These are phyloP conservation scores for Nematodospora valgi DNA, from an alignment of 805 yeast species.

Conservation along the genomic window DNA sequence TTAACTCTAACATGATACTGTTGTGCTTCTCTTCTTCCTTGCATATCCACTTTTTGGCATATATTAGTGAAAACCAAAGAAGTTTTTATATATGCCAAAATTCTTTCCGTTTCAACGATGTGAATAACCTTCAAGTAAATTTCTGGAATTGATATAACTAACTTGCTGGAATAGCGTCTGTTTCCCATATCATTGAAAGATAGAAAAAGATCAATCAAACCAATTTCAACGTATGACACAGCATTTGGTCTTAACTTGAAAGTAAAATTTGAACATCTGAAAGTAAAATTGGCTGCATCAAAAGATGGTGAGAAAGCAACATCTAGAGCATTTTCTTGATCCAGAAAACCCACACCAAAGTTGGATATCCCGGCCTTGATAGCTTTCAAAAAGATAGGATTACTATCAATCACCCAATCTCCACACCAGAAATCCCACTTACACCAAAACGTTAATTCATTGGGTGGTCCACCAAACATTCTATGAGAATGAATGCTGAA, in stretches of 20 bases:
- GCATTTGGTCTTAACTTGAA: conserved; percentile 29
- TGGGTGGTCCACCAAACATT: conserved; percentile 89
- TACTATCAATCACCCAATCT: conserved; percentile 49
- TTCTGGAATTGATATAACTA: conserved; percentile 48
- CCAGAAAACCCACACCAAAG: conserved; percentile 62
- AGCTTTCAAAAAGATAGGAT: conserved; percentile 42
- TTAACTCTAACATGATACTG: conserved; percentile 61
- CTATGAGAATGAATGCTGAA: conserved; percentile 78
- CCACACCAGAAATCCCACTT: conserved; percentile 86
- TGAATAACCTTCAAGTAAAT: conserved; percentile 33
- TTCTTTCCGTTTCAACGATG: conserved; percentile 6
- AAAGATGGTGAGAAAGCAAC: conserved; percentile 52
- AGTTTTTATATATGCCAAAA: conserved; percentile 48
- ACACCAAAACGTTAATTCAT: conserved; percentile 82
- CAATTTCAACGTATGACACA: conserved; percentile 11
- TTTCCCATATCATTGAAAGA: conserved; percentile 70
- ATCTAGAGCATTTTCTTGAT: conserved; percentile 71
- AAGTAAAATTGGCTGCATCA: conserved; percentile 67
- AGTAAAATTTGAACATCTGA: conserved; percentile 48
- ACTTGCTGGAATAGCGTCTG: conserved; percentile 53
- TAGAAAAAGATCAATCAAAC: conserved; percentile 27
- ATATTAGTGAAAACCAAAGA: conserved; percentile 60
- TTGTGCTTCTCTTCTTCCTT: conserved; percentile 49
- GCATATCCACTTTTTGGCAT: conserved; percentile 47
- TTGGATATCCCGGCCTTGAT: conserved; percentile 41